Percentiles rank a stretch among this genome's conserved stretches.
Conservation (phyloP, 1,139 yeast species). For the Diutina rugosa region DNA sequence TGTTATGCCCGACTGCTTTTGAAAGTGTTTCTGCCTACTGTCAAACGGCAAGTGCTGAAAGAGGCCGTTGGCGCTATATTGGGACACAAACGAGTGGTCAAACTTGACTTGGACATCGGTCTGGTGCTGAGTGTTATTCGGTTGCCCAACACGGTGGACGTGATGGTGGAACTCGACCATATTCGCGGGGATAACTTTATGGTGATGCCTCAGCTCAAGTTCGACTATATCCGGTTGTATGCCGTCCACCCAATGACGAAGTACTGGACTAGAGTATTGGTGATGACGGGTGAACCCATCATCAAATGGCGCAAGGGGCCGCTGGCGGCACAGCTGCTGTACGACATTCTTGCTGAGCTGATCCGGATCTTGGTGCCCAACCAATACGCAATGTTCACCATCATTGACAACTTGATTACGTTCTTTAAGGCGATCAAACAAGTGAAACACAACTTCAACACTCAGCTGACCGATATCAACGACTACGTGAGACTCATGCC, state of each 20-base stretch:
- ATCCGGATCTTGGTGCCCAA: slow-evolving; percentile 38
- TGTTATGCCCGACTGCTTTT: slow-evolving; percentile 26
- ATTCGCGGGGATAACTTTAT: slow-evolving; percentile 18
- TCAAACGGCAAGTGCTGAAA: slow-evolving; percentile 16
- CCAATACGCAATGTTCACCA: slow-evolving; percentile 50
- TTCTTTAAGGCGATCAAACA: slow-evolving; percentile 48
- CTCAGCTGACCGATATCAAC: slow-evolving; percentile 21
- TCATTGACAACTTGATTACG: slow-evolving; percentile 54
- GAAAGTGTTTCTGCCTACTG: slow-evolving; percentile 24
- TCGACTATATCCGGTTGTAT: slow-evolving; percentile 32
- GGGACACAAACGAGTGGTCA: slow-evolving; percentile 9
- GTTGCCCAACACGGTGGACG: slow-evolving; percentile 37
- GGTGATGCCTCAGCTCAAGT: slow-evolving; percentile 15
- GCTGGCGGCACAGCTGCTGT: slow-evolving; percentile 8
- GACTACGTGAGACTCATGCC: slow-evolving; percentile 27
- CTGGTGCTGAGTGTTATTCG: slow-evolving; percentile 32
- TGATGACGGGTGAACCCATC: slow-evolving; percentile 20
- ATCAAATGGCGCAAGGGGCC: slow-evolving; percentile 5
- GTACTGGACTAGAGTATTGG: slow-evolving; percentile 28
- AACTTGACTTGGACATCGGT: slow-evolving; percentile 23
- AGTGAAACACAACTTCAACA: slow-evolving; percentile 35
- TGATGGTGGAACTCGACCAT: slow-evolving; percentile 37
- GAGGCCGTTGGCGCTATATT: slow-evolving; percentile 14
- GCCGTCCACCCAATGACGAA: slow-evolving; percentile 43
- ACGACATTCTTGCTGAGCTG: slow-evolving; percentile 15